A percentile compares a stretch with the other conserved stretches of the same genome.
Conservation (phyloP, 805 yeast genomes). For the Cyberlindnera euphorbiae region DNA sequence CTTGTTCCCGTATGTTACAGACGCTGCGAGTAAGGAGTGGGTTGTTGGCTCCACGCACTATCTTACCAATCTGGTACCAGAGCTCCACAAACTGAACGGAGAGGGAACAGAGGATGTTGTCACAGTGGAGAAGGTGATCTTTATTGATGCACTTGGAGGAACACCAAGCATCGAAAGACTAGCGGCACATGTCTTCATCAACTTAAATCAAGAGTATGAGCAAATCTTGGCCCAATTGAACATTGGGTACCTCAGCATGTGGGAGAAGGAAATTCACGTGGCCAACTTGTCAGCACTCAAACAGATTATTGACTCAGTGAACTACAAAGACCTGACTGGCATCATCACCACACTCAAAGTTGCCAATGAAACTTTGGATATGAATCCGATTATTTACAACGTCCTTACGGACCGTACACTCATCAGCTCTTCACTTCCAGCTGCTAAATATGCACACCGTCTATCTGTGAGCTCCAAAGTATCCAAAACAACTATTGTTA, state of each 20-base stretch:
- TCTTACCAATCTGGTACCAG: constrained; percentile 30
- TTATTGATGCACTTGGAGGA: constrained; percentile 82
- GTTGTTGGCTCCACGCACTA: constrained; percentile 38
- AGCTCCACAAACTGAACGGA: constrained; percentile 19
- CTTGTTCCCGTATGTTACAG: constrained; percentile 63
- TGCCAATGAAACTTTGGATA: constrained; percentile 46
- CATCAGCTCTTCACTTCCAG: constrained; percentile 86
- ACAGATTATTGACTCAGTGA: constrained; percentile 39
- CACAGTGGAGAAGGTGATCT: constrained; percentile 75
- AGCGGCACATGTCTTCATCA: constrained; percentile 83
- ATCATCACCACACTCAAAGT: constrained; percentile 79
- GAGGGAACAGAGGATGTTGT: constrained; percentile 15
- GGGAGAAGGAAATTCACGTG: constrained; percentile 50
- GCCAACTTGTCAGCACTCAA: constrained; percentile 65
- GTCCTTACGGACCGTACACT: constrained; percentile 87
- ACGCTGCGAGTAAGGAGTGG: constrained; percentile 40
- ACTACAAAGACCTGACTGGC: constrained; percentile 60
- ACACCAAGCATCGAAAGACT: constrained; percentile 82
- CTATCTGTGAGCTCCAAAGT: constrained; percentile 22
- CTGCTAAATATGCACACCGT: constrained; percentile 33
- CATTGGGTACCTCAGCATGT: constrained; percentile 48
- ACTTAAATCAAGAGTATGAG: constrained; percentile 74
- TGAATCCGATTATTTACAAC: constrained; percentile 86
- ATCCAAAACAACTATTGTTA: constrained; percentile 63
- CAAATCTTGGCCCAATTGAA: constrained; percentile 60